Evolutionary conservation across 2,329 filamentous ascomycete genomes (phyloP), one percentile per base, ranked within the genome.

Genomic region (Paecilomyces sp.): DNA sequence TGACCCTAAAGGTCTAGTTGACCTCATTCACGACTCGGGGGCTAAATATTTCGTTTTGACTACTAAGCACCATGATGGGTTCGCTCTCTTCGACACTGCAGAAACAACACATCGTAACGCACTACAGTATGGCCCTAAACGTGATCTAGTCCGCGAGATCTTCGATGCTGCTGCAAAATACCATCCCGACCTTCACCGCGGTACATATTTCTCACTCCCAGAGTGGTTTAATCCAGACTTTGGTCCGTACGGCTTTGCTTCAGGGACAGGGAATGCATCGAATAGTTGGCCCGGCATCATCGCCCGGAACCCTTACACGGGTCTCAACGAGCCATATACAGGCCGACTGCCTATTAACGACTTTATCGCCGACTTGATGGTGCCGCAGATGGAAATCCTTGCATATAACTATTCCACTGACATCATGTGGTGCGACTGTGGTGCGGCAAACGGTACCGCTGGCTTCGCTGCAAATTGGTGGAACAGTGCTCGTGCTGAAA

Each of bases 1-100:
- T 63, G 74, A 83, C 62, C 76, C 83, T 0, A 83, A 81, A 58
- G 79, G 75, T 36, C 83, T 81, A 80, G 79, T 83, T 1, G 80
- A 83, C 63, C 74, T 83, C 0, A 79, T 83, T 58, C 77, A 79
- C 1, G 80, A 81, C 36, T 75, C 81, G 1, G 81, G 81, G 7
- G 81, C 81, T 6, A 77, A 79, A 22, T 76, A 81, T 67, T 77
- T 79, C 64, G 74, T 80, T 1, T 70, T 76, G 57, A 72, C 75
- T 5, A 74, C 70, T 59, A 81, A 81, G 62, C 78, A 80, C 59
- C 78, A 80, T 62, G 78, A 80, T 61, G 78, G 79, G 5, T 80
- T 76, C 61, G 75, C 78, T 2, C 61, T 79, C 15, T 80, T 80
- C 64, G 77, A 80, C 62, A 66, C 76, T 8, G 71, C 77, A 0